These are phyloP conservation scores for Colletotrichum sidae DNA, from an alignment of 2,329 filamentous ascomycete genomes.

Conservation along the genomic window DNA sequence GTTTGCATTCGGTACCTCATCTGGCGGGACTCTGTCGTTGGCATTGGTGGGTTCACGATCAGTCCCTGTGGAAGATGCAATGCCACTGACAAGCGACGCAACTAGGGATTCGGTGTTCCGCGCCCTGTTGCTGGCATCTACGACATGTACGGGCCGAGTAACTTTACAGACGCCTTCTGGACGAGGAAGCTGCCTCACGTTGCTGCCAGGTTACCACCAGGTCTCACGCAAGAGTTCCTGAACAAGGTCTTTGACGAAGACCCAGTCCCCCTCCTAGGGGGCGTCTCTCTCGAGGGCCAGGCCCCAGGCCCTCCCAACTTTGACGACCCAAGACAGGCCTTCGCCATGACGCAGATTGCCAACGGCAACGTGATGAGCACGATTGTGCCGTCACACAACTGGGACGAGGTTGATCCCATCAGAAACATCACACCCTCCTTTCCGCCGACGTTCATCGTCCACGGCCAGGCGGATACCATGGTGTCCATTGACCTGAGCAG, in stretches of 20 bases:
- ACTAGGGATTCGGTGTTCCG: constrained; percentile 50
- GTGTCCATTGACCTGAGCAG: constrained; percentile 51
- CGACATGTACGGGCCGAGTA: constrained; percentile 55
- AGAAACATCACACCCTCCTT: constrained; percentile 45
- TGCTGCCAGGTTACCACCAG: constrained; percentile 42
- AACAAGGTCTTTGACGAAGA: constrained; percentile 49
- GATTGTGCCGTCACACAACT: constrained; percentile 43
- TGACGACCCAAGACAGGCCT: constrained; percentile 50
- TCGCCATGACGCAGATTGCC: constrained; percentile 55
- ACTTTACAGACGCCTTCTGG: constrained; percentile 53
- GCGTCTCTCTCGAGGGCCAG: constrained; percentile 56
- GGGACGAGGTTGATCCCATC: constrained; percentile 48
- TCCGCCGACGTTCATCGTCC: constrained; percentile 56
- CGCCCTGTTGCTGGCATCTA: constrained; percentile 51
- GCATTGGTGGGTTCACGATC: constrained; percentile 45
- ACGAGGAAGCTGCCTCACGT: constrained; percentile 46
- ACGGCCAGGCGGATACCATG: constrained; percentile 52
- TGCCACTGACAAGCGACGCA: background rate
- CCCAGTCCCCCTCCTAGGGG: constrained; percentile 51
- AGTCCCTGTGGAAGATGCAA: no score
- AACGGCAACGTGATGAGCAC: constrained; percentile 51
- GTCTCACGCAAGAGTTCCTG: constrained; percentile 46
- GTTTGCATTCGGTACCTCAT: constrained; percentile 51
- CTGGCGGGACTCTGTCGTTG: constrained; percentile 50
- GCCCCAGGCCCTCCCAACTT: constrained; percentile 48